Evolutionary conservation across 2,329 filamentous ascomycete genomes (phyloP).

Genomic region (Pseudogymnoascus sp.): DNA sequence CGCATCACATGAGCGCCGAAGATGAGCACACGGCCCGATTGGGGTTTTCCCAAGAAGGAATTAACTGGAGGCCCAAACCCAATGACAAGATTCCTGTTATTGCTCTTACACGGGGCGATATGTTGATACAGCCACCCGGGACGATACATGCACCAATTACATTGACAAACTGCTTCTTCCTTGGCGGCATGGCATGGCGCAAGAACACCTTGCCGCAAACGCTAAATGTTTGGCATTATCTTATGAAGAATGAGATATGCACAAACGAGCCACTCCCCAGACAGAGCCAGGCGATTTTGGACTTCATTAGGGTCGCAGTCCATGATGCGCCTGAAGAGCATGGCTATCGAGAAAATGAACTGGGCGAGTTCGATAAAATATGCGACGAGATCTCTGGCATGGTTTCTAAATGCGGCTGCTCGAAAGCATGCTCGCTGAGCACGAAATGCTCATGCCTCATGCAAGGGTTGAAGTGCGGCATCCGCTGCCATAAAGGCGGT

Average conservation of each 20-base stretch:
- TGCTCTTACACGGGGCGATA: conserved; percentile 9
- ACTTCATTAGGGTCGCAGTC: not conserved
- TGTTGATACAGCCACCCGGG: conserved; percentile 8
- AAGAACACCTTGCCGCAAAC: not conserved
- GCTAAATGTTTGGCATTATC: conserved; percentile 7
- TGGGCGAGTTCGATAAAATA: not conserved
- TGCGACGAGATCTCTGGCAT: not conserved
- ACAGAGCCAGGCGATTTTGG: conserved; percentile 5
- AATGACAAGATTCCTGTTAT: conserved; percentile 5
- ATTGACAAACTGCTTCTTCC: conserved; percentile 9
- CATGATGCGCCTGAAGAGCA: conserved; percentile 3
- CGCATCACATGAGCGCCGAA: not conserved
- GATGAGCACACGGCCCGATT: not conserved
- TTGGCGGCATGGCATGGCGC: conserved; percentile 10
- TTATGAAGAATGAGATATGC: conserved; percentile 7
- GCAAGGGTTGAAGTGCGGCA: conserved; percentile 1
- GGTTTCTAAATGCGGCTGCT: not conserved
- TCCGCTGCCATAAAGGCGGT: not conserved
- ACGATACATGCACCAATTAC: conserved; percentile 12
- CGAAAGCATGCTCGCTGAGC: not conserved
- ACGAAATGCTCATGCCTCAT: not conserved
- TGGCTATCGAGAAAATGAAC: not conserved
- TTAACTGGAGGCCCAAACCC: conserved; percentile 10
- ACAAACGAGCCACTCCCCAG: conserved; percentile 10
- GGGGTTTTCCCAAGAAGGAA: not conserved